Conservation (phyloP, 257 asterid species). For the Primulina eburnea region DNA sequence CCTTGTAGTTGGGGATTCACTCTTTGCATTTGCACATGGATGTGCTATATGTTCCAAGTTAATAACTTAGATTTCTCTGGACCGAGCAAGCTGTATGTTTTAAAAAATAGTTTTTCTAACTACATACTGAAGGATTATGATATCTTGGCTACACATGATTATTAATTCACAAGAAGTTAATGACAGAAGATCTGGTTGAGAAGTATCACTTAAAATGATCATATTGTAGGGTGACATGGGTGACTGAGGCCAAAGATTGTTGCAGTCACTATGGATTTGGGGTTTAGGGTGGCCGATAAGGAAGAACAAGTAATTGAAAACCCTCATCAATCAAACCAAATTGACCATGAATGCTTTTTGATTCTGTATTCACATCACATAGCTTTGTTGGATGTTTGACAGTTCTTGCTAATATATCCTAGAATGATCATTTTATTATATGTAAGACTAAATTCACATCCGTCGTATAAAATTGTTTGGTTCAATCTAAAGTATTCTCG, state of each 20-base stretch:
- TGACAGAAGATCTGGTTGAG: not conserved
- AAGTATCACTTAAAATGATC: not conserved
- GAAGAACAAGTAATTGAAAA: not conserved
- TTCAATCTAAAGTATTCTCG: too few relatives aligned
- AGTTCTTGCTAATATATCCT: not conserved
- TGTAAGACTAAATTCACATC: not conserved
- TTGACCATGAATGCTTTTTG: not conserved
- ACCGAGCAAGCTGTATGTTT: not conserved
- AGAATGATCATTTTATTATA: not conserved
- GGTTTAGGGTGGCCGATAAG: not conserved
- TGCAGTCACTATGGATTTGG: not conserved
- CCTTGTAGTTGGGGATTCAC: not conserved
- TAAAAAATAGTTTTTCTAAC: not conserved
- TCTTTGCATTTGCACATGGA: not conserved
- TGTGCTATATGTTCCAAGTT: too few relatives aligned
- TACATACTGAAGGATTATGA: too few relatives aligned
- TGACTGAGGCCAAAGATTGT: not conserved
- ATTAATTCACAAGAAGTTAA: not conserved
- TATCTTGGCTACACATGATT: not conserved
- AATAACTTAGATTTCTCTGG: too few relatives aligned
- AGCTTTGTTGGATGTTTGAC: not conserved
- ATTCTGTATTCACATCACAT: not conserved
- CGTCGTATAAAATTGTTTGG: too few relatives aligned
- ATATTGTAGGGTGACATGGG: not conserved
- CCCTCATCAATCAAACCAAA: not conserved